A percentile compares a stretch with the other conserved stretches of the same genome.
Evolutionary conservation across 164 flowering plant species (phyloP).

Genomic region (Annona squamosa): DNA sequence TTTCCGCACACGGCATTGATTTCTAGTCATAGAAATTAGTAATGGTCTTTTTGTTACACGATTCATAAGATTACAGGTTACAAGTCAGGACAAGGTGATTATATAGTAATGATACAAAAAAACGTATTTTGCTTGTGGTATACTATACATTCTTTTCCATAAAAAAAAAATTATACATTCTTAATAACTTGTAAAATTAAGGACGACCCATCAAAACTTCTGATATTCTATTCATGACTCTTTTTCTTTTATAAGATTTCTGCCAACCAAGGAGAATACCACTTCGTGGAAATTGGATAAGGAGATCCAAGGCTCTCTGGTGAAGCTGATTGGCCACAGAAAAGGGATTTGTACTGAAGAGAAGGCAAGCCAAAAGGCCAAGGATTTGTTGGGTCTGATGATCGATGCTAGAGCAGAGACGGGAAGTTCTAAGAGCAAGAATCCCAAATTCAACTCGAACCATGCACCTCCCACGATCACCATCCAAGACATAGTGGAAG

Average conservation of each 20-base stretch:
- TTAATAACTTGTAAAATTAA: no score
- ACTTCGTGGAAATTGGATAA: conserved; percentile 71
- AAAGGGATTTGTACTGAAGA: conserved; percentile 15
- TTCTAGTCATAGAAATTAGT: no score
- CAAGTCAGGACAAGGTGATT: no score
- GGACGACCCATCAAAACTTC: not conserved
- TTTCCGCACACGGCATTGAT: no score
- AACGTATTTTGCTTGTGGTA: no score
- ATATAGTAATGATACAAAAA: no score
- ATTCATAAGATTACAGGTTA: no score
- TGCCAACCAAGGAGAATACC: conserved; percentile 67
- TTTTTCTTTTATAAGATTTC: conserved; percentile 35
- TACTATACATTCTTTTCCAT: no score
- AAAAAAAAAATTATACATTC: no score
- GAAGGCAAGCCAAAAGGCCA: conserved; percentile 14
- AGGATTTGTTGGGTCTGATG: conserved; percentile 67
- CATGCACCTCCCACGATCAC: conserved; percentile 29
- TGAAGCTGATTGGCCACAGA: conserved; percentile 48
- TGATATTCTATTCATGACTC: not conserved
- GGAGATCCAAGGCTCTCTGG: conserved; percentile 52
- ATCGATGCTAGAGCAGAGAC: conserved; percentile 31
- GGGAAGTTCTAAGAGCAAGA: not conserved
- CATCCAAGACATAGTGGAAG: conserved; percentile 74
- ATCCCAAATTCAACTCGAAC: not conserved
- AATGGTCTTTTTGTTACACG: no score